phyloP scores from a whole-genome alignment of 352 stramenopile species.

The Pythium utonaiense region DNA sequence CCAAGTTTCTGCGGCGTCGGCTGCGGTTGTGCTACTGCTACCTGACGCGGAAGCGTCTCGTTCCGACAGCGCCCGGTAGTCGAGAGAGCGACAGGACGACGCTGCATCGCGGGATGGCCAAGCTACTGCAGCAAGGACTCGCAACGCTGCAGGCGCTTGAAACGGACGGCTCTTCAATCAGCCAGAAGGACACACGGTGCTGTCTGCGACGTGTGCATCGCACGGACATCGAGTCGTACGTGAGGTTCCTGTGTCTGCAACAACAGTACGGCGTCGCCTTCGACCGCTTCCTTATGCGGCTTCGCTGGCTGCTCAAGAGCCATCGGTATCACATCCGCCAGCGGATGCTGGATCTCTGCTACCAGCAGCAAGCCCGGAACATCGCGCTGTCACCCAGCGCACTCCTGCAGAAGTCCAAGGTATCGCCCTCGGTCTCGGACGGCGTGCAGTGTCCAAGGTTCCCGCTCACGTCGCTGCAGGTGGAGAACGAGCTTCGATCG shows the following conservation, averaged over 20 bases:
- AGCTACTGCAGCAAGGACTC: background rate
- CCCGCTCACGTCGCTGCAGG: conserved; percentile 24
- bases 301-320: conserved; percentile 47
- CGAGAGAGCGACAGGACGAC: background rate
- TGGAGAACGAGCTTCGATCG: conserved; percentile 30
- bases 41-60: background rate
- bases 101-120: background rate
- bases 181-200: background rate
- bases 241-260: background rate
- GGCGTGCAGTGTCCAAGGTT: conserved; percentile 46
- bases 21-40: conserved; percentile 3
- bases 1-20: background rate
- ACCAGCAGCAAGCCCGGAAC: conserved; percentile 35
- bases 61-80: background rate
- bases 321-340: conserved; percentile 50
- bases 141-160: background rate
- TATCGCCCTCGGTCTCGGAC: conserved; percentile 4
- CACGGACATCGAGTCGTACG: background rate
- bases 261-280: conserved; percentile 7
- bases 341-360: conserved; percentile 42
- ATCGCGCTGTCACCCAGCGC: conserved; percentile 2
- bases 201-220: background rate
- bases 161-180: background rate
- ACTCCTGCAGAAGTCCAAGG: conserved; percentile 16
- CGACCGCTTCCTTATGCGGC: conserved; percentile 36